These are phyloP conservation scores for Parasitella parasitica DNA, from an alignment of 371 early-diverging fungal genomes.

Conservation along the genomic window DNA sequence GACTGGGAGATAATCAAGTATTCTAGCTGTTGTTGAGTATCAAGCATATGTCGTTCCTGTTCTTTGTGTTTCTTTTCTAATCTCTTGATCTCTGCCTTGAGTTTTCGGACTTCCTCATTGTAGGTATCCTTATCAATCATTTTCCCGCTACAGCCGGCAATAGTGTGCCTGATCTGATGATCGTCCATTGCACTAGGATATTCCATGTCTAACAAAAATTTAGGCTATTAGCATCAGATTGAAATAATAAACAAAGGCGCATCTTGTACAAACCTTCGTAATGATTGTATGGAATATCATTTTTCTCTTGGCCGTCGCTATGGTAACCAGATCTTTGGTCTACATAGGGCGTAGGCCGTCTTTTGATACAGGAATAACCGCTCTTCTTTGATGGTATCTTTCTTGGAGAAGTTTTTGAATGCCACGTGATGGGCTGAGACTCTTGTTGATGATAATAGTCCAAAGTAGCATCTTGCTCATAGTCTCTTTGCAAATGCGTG, in stretches of 20 bases:
- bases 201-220: neutral
- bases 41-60: neutral
- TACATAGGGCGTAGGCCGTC: neutral
- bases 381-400: neutral
- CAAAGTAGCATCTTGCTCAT: neutral
- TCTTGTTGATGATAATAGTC: neutral
- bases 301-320: neutral
- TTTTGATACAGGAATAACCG: neutral
- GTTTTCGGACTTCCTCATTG: neutral
- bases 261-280: neutral
- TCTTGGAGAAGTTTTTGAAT: neutral
- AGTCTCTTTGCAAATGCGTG: neutral
- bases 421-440: neutral
- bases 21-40: slow-evolving; percentile 3
- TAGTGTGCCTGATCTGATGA: neutral
- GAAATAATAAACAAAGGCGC: neutral
- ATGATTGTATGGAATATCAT: neutral
- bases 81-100: slow-evolving; percentile 2
- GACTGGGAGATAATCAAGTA: neutral
- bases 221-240: neutral
- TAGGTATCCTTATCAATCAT: neutral
- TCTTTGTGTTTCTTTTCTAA: slow-evolving; percentile 8
- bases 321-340: neutral
- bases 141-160: neutral
- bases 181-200: neutral